Percentiles rank a stretch among this genome's conserved stretches.
Evolutionary conservation across 2,329 filamentous ascomycete species (phyloP).

Genomic region (Epichloe glyceriae): DNA sequence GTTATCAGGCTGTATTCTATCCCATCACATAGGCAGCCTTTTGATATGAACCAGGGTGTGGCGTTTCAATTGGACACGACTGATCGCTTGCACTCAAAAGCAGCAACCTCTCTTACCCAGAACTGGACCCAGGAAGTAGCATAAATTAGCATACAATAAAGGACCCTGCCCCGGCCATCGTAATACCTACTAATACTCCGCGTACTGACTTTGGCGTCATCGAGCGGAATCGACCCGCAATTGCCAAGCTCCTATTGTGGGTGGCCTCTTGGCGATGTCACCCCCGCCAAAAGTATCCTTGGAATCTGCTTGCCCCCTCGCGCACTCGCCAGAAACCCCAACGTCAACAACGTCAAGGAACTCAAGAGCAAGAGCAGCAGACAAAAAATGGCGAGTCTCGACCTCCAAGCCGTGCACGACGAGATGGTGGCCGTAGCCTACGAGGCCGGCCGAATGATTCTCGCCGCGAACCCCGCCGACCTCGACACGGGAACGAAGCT

Average conservation of each 20-base stretch:
- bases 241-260: not conserved
- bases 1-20: not conserved
- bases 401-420: constrained; percentile 50
- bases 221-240: not conserved
- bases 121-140: too few relatives aligned
- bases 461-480: constrained; percentile 45
- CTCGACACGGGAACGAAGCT: constrained; percentile 48
- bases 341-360: not conserved
- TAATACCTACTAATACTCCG: not conserved
- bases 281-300: not conserved
- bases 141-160: too few relatives aligned
- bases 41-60: not conserved
- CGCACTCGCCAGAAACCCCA: not conserved
- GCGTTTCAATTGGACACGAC: not conserved
- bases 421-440: constrained; percentile 46
- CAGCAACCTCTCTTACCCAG: too few relatives aligned
- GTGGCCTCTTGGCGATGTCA: not conserved
- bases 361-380: too few relatives aligned
- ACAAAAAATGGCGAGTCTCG: constrained; percentile 19
- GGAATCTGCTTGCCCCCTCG: not conserved
- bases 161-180: not conserved
- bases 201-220: not conserved
- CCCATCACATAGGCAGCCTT: not conserved
- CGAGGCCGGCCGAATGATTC: constrained; percentile 52
- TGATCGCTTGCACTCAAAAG: too few relatives aligned